Evolutionary conservation across 331 rosid species (phyloP).

Genomic region (Malus hybrid): DNA sequence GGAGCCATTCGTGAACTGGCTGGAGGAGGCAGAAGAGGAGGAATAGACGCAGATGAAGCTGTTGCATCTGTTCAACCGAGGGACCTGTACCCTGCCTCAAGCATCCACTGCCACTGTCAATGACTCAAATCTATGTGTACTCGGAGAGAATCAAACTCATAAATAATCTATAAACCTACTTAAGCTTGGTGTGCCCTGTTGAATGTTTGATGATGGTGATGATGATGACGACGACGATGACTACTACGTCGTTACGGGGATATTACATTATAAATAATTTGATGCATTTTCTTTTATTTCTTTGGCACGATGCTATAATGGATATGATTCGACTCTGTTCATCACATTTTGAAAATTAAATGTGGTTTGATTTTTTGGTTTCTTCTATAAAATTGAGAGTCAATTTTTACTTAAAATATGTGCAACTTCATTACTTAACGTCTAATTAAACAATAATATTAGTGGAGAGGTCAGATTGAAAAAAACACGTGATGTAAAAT

Average conservation of each 20-base stretch:
- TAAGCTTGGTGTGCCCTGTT: not conserved
- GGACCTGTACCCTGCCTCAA: not conserved
- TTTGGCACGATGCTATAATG: not conserved
- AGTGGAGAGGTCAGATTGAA: too few relatives aligned
- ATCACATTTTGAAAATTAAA: not conserved
- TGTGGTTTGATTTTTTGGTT: not conserved
- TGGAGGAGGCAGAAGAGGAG: constrained; percentile 99
- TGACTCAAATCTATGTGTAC: too few relatives aligned
- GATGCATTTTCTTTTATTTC: not conserved
- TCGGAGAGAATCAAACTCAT: not conserved
- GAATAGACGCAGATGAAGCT: constrained; percentile 34
- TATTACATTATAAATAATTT: not conserved
- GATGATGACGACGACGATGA: not conserved
- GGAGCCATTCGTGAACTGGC: constrained; percentile 94
- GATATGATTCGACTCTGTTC: not conserved
- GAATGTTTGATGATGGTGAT: not conserved
- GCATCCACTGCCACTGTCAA: not conserved
- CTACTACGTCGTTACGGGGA: not conserved
- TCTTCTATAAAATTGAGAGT: too few relatives aligned
- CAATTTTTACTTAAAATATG: too few relatives aligned
- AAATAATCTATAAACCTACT: not conserved
- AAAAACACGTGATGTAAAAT: too few relatives aligned
- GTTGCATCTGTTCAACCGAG: not conserved
- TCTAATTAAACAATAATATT: too few relatives aligned
- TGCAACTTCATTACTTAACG: too few relatives aligned